phyloP scores from a whole-genome alignment of 768 basidiomycete genomes.

The Hericium erinaceus region DNA sequence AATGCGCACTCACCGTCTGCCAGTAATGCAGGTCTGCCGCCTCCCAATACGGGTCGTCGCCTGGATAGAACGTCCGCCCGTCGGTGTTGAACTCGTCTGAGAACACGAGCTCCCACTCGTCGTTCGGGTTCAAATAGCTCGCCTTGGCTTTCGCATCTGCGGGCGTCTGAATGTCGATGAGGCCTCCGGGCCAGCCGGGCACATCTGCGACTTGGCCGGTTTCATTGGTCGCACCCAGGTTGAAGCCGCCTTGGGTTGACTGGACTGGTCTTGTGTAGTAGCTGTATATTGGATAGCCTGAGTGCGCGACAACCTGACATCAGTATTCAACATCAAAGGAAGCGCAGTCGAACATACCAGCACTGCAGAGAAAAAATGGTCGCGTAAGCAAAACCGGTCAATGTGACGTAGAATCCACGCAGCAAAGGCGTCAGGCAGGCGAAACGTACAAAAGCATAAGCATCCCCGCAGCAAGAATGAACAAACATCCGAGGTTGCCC shows the following conservation, averaged over 20 bases:
- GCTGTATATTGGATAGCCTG: constrained; percentile 40
- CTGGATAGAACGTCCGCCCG: constrained; percentile 33
- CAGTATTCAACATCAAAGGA: background rate
- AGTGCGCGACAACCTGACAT: background rate
- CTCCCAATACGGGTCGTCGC: constrained; percentile 38
- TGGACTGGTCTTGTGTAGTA: constrained; percentile 33
- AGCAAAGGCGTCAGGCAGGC: background rate
- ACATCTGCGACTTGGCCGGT: constrained; percentile 50
- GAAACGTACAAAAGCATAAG: constrained; percentile 48
- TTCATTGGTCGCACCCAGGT: constrained; percentile 67
- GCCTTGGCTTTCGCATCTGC: constrained; percentile 15
- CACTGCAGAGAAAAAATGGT: constrained; percentile 19
- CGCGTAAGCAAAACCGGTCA: background rate
- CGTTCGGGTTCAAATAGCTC: constrained; percentile 20
- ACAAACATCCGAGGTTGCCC: constrained; percentile 58
- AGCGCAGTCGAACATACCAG: constrained; percentile 14
- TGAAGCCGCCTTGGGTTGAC: constrained; percentile 47
- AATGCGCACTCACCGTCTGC: constrained; percentile 41
- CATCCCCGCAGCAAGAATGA: constrained; percentile 39
- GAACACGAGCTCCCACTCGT: constrained; percentile 31
- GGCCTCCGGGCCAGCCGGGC: constrained; percentile 2
- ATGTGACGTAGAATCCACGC: background rate
- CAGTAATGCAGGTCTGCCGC: constrained; percentile 32
- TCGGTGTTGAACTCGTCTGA: constrained; percentile 37
- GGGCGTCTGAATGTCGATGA: constrained; percentile 34